Evolutionary conservation across 176 grass and related monocot genomes (phyloP), one percentile per base, ranked within the genome.

Genomic region (Aegilops sharonensis): DNA sequence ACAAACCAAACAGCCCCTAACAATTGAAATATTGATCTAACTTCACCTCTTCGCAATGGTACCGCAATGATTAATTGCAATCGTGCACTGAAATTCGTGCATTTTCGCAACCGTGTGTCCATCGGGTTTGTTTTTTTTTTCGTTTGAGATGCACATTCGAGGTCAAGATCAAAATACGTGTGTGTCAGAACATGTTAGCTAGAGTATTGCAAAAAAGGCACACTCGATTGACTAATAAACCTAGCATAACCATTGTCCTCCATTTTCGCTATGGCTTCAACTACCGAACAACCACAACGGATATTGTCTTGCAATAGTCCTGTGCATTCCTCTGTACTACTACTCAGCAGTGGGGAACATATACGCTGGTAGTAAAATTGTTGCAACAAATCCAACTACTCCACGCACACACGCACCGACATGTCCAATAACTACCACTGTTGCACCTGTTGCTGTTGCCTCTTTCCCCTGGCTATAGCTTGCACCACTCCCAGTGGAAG

Each of bases 341-440:
- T 27, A 27, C 54, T 59, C 54, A 18, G 2, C 50, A 7, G 50
- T 54, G 54, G 18, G 54, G 23, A 43, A 6, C 5, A 72, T 72
- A 73, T 5, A 24, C 36, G 10, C 47, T 14, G 57, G 27, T 24
- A 60, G 29, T 24, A 60, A 77, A 77, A 45, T 35, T n/a, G 72
- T 78, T 79, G 79, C 87, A 92, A 65, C 87, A 39, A 89, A 67
- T 86, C 83, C 86, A 86, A 68, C 90, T 2, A 83, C 83, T 64
- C 50, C 43, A 45, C 43, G 43, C 43, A 45, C 43, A 45, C 43
- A 45, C 43, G 11, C 43, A 45, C 43, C 43, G 11, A 12, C 43
- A 45, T 45, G 43, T 12, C 43, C 43, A 45, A 45, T 45, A 12
- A 45, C 43, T 45, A 45, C 43, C 11, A 45, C 43, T 54, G 50